Evolutionary conservation across 2,329 filamentous ascomycete genomes (phyloP).

Genomic region (Cryoendolithus antarcticus): DNA sequence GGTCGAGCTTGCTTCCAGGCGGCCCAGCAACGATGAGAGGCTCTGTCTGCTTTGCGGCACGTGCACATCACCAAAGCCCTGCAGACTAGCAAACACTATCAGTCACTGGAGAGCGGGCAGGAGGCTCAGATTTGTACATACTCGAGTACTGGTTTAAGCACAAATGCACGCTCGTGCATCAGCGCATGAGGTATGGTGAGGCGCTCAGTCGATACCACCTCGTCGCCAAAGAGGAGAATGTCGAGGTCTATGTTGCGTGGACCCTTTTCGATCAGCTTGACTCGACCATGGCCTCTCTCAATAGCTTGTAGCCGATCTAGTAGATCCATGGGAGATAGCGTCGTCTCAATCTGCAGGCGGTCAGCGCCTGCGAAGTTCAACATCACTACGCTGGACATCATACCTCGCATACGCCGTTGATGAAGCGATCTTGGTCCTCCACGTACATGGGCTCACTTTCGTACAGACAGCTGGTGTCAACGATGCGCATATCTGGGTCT

Average conservation of each 20-base stretch:
- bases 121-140: no score
- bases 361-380: slow-evolving; percentile 4
- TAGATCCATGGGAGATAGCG: slow-evolving; percentile 59
- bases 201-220: slow-evolving; percentile 53
- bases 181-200: slow-evolving; percentile 74
- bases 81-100: no score
- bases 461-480: slow-evolving; percentile 77
- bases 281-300: slow-evolving; percentile 65
- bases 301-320: slow-evolving; percentile 74
- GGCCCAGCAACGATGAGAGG: no score
- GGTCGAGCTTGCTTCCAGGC: no score
- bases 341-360: slow-evolving; percentile 59
- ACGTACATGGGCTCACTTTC: slow-evolving; percentile 98
- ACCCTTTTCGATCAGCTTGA: slow-evolving; percentile 82
- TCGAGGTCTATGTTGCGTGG: slow-evolving; percentile 92
- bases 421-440: slow-evolving; percentile 70
- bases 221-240: slow-evolving; percentile 68
- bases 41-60: no score
- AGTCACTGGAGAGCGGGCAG: no score
- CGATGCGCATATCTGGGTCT: slow-evolving; percentile 55
- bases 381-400: slow-evolving; percentile 16
- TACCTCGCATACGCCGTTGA: slow-evolving; percentile 90
- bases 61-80: no score
- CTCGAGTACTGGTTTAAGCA: slow-evolving; percentile 52
- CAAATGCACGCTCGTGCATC: slow-evolving; percentile 87